phyloP scores from a whole-genome alignment of 2,329 filamentous ascomycete genomes.

The Elsinoe ampelina region DNA sequence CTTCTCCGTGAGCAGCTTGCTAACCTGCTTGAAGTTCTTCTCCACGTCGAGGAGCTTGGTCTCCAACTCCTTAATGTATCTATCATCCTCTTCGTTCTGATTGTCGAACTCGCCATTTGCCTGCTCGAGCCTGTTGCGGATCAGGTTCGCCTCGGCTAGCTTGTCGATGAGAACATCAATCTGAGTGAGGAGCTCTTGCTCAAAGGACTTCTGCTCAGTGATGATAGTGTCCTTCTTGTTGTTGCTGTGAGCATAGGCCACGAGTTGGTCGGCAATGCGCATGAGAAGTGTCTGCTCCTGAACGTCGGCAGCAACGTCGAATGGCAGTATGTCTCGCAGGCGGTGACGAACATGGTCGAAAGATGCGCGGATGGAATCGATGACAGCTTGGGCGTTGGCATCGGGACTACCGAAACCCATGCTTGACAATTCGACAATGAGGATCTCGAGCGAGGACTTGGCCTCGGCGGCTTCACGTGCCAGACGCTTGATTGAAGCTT shows the following conservation, averaged over 20 bases:
- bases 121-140: conserved; percentile 29
- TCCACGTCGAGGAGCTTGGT: conserved; percentile 27
- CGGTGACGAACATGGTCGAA: conserved; percentile 33
- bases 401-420: conserved; percentile 32
- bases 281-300: conserved; percentile 33
- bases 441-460: conserved; percentile 32
- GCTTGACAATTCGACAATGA: conserved; percentile 36
- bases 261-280: conserved; percentile 33
- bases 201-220: conserved; percentile 28
- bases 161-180: conserved; percentile 29
- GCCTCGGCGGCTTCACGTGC: conserved; percentile 31
- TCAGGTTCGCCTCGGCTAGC: conserved; percentile 28
- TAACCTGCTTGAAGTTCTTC: conserved; percentile 24
- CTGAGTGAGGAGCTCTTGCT: conserved; percentile 31
- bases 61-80: conserved; percentile 31
- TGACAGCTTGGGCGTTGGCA: conserved; percentile 25
- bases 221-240: conserved; percentile 22
- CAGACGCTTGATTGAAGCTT: conserved; percentile 33
- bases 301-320: conserved; percentile 27
- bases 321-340: conserved; percentile 34
- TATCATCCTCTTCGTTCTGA: conserved; percentile 30
- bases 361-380: conserved; percentile 33
- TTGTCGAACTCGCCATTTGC: conserved; percentile 30
- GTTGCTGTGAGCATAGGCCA: conserved; percentile 16
- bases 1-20: conserved; percentile 20